Base-by-base conservation (phyloP, 805 yeast species). In the Schizosaccharomyces pombe region DNA sequence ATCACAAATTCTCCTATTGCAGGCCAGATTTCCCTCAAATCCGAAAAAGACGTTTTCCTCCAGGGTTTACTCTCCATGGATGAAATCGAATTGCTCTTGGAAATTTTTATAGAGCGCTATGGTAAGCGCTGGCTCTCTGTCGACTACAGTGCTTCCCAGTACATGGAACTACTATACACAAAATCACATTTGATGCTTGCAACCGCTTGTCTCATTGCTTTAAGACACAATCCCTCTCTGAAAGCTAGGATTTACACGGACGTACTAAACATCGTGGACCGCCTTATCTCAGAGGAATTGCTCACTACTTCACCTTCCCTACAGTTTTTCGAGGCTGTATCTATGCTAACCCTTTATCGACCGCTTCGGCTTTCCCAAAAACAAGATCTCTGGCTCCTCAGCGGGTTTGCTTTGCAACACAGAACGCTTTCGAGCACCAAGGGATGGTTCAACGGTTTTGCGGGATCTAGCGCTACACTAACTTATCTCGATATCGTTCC, bases 361-460 rank as follows among this genome's bases (percentile, higher is more conserved):
- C 49, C 49, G 19, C 30, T 43, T 19, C 28, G 49, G 5, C 26
- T 16, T 22, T 28, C 26, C 5, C 49, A 43, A 43, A 43, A 26
- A 43, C 49, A 43, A 22, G 49, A 43, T 22, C 49, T 43, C 14
- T 43, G 49, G 49, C 49, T 43, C n/a, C 49, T 43, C 5, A 43
- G 49, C 4, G 49, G 49, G 30, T 43, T 43, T 43, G 5, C 49
- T 24, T 12, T 43, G 11, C 49, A 24, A 12, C 49, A 43, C 8
- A 28, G 49, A 12, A 26, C 26, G 16, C 49, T 43, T n/a, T 43
- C 49, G n/a, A 43, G 31, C 26, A 43, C 49, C 14, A 28, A 26
- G 26, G 49, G 49, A 4, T 43, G 49, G 49, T 43, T 43, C n/a
- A 43, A 43, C n/a, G 49, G 49, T 3, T 43, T 43, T 12, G 29